Base-by-base conservation (phyloP, 2,329 filamentous ascomycete species). In the Ustilaginoidea virens region DNA sequence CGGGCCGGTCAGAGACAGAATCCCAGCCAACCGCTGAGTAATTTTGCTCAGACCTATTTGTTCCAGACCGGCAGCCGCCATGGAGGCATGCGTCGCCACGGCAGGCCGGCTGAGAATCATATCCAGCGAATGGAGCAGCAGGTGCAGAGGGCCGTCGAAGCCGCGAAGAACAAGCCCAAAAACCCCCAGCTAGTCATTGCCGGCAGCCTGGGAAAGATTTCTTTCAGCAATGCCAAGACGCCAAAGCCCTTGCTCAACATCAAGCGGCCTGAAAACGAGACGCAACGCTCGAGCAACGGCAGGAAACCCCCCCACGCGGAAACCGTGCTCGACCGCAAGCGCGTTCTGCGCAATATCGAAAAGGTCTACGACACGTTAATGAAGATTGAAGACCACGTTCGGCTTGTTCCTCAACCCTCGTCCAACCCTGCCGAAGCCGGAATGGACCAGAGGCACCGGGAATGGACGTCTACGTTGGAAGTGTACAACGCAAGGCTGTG, bases 91-190 rank as follows among this genome's bases (percentile, higher is more conserved):
- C 66, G 85, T 37, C 72, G 85, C 38, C 74, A 90, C 41, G 74
- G 76, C 35, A 71, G 83, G 34, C 82, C 79, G 24, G 85, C 82
- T 12, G 90, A 98, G 51, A 98, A 94, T 49, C 90, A 98, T 47
- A 82, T 96, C 60, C 90, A 96, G 51, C 78, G 90, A 31, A 98
- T 98, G 90, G 87, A 98, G 53, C 90, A 98, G 54, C 90, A 98
- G 53, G 92, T 98, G 9, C 87, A 94, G 51, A 76, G 90, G 32
- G 90, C 90, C 15, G 90, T 98, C 1, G 90, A 98, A 48, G 90
- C 90, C 1, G 90, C 90, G 29, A 98, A 96, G 60, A 82, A 85
- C 35, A 87, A 92, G 54, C 90, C 90, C 9, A 98, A 98, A 64
- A 94, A 92, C 48, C 92, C 92, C 46, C 86, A 94, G 51, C 66